Conservation (phyloP, 2,329 filamentous ascomycete genomes). For the Diaporthe helianthi region DNA sequence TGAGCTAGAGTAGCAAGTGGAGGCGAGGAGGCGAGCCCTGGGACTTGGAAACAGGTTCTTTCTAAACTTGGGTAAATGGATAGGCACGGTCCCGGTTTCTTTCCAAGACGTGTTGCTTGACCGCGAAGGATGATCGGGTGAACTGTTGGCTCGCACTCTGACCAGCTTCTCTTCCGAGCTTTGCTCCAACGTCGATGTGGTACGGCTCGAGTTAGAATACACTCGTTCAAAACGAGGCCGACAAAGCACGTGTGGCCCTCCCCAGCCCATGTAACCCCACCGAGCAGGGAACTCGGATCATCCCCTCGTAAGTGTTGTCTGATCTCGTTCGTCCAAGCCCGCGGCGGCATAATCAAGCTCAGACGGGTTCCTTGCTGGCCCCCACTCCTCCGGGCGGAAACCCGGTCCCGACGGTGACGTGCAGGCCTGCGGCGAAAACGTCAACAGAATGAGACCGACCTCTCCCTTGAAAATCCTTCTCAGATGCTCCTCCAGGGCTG, state of each 20-base stretch:
- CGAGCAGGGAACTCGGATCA: not conserved
- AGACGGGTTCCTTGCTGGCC: not conserved
- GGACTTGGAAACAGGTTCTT: not conserved
- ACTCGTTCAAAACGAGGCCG: not conserved
- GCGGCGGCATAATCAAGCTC: not conserved
- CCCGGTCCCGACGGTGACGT: conserved; percentile 23
- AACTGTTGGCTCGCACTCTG: not conserved
- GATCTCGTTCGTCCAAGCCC: conserved; percentile 7
- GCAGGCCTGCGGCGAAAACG: conserved; percentile 5
- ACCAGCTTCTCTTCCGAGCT: not conserved
- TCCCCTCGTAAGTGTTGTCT: not conserved
- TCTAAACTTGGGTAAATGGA: not conserved
- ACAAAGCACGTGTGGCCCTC: not conserved
- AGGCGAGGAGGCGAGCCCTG: too few species aligned
- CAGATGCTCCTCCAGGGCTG: too few species aligned
- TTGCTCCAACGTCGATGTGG: not conserved
- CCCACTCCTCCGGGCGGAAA: conserved; percentile 1
- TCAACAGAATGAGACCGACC: not conserved
- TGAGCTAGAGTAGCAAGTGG: not conserved
- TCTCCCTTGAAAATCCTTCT: too few species aligned
- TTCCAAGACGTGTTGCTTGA: not conserved
- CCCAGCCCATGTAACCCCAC: not conserved
- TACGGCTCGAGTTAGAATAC: not conserved
- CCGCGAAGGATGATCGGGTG: not conserved
- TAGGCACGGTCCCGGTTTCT: conserved; percentile 6